Conservation (phyloP, 441 rosid species). For the Melastoma candidum region DNA sequence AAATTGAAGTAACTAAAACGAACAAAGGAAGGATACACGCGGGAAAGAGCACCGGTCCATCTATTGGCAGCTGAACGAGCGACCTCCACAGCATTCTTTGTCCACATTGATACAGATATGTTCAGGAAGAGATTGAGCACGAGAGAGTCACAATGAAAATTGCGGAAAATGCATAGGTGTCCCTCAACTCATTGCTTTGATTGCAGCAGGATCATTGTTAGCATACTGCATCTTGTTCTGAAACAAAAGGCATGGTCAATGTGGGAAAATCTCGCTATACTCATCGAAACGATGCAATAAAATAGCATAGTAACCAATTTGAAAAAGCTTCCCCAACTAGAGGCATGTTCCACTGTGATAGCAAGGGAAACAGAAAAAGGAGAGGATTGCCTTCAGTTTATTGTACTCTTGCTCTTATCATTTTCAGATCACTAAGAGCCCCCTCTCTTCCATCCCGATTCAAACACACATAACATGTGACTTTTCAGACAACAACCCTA, state of each 20-base stretch:
- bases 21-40: constrained; percentile 2
- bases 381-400: constrained; percentile 50
- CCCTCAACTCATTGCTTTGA: constrained; percentile 71
- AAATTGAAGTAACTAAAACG: not conserved
- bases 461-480: constrained; percentile 1
- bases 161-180: not conserved
- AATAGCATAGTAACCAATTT: not conserved
- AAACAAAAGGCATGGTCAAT: constrained; percentile 15
- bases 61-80: constrained; percentile 86
- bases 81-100: constrained; percentile 66
- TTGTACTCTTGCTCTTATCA: constrained; percentile 45
- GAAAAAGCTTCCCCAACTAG: too few relatives aligned
- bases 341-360: too few relatives aligned
- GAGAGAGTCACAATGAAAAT: not conserved
- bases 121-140: constrained; percentile 5
- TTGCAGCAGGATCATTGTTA: constrained; percentile 88
- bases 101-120: constrained; percentile 11
- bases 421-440: constrained; percentile 57
- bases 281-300: constrained; percentile 1
- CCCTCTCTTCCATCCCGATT: constrained; percentile 61
- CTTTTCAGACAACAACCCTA: not conserved
- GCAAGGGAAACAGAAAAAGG: too few relatives aligned
- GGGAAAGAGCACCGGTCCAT: constrained; percentile 69
- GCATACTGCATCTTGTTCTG: constrained; percentile 91
- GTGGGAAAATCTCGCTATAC: constrained; percentile 5